phyloP scores from a whole-genome alignment of 352 stramenopile species.

The Pythium phragmitis region DNA sequence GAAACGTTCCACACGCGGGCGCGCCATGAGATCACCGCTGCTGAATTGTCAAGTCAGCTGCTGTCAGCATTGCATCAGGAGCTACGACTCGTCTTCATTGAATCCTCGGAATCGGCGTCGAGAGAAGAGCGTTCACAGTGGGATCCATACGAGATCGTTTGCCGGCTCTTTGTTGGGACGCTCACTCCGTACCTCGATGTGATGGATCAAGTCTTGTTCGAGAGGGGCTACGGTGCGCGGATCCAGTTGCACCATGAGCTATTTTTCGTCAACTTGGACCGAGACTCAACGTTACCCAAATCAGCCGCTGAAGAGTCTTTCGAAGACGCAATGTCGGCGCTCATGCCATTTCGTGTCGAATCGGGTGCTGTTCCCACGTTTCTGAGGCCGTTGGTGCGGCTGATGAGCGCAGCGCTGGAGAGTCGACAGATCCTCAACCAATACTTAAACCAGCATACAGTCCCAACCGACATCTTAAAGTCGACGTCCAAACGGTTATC shows the following conservation, averaged over 20 bases:
- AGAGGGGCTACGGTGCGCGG: constrained; percentile 37
- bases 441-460: constrained; percentile 43
- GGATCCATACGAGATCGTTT: constrained; percentile 45
- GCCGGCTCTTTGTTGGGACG: constrained; percentile 42
- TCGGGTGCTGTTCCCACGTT: constrained; percentile 42
- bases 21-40: constrained; percentile 31
- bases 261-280: constrained; percentile 37
- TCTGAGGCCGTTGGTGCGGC: constrained; percentile 30
- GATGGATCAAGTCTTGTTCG: constrained; percentile 52
- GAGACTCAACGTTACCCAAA: constrained; percentile 22
- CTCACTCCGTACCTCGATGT: constrained; percentile 53
- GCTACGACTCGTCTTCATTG: constrained; percentile 47
- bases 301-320: constrained; percentile 35
- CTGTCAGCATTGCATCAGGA: constrained; percentile 44
- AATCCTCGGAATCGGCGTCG: neutral
- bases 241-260: constrained; percentile 47
- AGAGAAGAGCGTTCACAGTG: constrained; percentile 10
- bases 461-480: constrained; percentile 7
- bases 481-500: neutral
- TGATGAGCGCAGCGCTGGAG: constrained; percentile 48
- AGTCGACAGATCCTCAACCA: constrained; percentile 68
- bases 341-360: constrained; percentile 52
- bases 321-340: constrained; percentile 31
- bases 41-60: constrained; percentile 39
- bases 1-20: constrained; percentile 20